Conservation (phyloP, 192 early-diverging fungal species). For the Gaertneriomyces semiglobifer region DNA sequence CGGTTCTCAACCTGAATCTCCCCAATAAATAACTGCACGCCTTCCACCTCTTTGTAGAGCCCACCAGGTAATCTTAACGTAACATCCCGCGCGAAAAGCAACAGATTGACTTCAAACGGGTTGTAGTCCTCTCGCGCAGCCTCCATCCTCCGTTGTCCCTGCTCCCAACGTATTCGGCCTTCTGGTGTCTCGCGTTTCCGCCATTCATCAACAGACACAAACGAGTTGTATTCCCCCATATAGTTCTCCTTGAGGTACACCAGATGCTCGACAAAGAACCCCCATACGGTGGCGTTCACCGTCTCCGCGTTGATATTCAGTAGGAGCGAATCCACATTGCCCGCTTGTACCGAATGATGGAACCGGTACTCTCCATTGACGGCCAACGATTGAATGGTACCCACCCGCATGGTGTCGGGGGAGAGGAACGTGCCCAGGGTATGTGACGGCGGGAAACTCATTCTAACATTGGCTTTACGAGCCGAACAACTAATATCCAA, state of each 20-base stretch:
- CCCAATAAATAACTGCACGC: conserved; percentile 52
- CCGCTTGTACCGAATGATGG: conserved; percentile 7
- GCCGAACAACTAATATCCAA: conserved; percentile 40
- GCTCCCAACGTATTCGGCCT: conserved; percentile 26
- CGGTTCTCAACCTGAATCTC: conserved; percentile 66
- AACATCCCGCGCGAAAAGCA: neutral
- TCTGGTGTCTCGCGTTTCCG: conserved; percentile 32
- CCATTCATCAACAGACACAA: conserved; percentile 55
- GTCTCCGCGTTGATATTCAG: conserved; percentile 34
- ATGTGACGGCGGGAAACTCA: conserved; percentile 60
- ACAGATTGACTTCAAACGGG: conserved; percentile 18
- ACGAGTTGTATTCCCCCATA: conserved; percentile 45
- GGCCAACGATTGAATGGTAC: conserved; percentile 25
- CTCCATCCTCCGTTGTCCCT: conserved; percentile 54
- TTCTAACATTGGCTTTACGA: conserved; percentile 39
- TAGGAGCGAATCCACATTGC: conserved; percentile 22
- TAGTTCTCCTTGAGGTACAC: conserved; percentile 72
- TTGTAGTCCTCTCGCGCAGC: neutral
- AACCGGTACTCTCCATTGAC: conserved; percentile 32
- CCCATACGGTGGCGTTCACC: conserved; percentile 61
- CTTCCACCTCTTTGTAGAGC: conserved; percentile 53
- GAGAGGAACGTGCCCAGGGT: conserved; percentile 63
- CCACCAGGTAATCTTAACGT: conserved; percentile 39
- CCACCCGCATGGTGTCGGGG: conserved; percentile 50
- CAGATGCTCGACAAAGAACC: conserved; percentile 62